phyloP scores from a whole-genome alignment of 2,329 filamentous ascomycete species.

The Aspergillus sojae region DNA sequence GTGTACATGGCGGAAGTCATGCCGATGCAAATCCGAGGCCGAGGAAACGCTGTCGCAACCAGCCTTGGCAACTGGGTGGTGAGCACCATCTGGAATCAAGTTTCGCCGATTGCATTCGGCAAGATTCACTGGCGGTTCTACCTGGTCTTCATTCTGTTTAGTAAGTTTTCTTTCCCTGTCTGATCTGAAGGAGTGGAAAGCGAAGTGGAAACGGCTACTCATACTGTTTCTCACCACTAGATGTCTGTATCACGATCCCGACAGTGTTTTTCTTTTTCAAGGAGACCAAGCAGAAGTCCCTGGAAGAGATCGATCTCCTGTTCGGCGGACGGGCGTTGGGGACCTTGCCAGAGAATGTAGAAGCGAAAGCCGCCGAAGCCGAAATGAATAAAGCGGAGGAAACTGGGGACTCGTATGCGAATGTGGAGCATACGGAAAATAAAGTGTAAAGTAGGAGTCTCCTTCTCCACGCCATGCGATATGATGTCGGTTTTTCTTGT shows the following conservation, averaged over 20 bases:
- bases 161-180: slow-evolving; percentile 27
- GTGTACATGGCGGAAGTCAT: slow-evolving; percentile 69
- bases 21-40: slow-evolving; percentile 66
- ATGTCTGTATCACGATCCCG: slow-evolving; percentile 41
- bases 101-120: slow-evolving; percentile 56
- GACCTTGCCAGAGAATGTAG: slow-evolving; percentile 46
- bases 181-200: no score
- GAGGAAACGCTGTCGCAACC: slow-evolving; percentile 61
- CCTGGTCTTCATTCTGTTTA: slow-evolving; percentile 60
- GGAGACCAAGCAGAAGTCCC: slow-evolving; percentile 55
- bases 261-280: slow-evolving; percentile 57
- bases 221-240: slow-evolving; percentile 17
- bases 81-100: slow-evolving; percentile 61
- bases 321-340: slow-evolving; percentile 58
- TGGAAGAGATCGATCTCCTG: slow-evolving; percentile 62
- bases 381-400: slow-evolving; percentile 12
- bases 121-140: slow-evolving; percentile 59
- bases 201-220: neutral
- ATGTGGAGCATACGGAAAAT: slow-evolving; percentile 18
- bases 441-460: neutral
- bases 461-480: neutral
- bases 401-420: slow-evolving; percentile 13
- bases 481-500: neutral
- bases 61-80: slow-evolving; percentile 63
- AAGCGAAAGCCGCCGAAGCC: neutral